phyloP scores from a whole-genome alignment of 2,329 filamentous ascomycete genomes.

The Capronia coronata region DNA sequence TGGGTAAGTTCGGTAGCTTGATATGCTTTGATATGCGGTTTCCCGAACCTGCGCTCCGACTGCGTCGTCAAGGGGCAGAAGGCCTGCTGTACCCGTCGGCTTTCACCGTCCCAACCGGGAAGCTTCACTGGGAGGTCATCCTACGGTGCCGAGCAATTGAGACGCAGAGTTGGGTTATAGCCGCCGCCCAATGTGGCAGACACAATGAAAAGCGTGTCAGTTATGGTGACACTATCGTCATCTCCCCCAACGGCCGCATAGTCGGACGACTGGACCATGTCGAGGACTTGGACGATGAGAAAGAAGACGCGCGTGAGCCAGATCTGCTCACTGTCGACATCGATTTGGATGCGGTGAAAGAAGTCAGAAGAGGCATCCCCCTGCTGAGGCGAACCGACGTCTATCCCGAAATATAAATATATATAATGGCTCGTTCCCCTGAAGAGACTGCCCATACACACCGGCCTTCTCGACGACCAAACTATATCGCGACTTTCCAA shows the following conservation, averaged over 20 bases:
- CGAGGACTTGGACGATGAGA: slow-evolving; percentile 37
- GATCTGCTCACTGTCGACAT: slow-evolving; percentile 49
- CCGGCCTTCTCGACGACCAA: no score
- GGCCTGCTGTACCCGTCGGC: slow-evolving; percentile 82
- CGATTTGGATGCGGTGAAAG: slow-evolving; percentile 47
- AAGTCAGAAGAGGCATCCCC: slow-evolving; percentile 52
- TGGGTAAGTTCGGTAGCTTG: slow-evolving; percentile 69
- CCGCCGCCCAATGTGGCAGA: slow-evolving; percentile 71
- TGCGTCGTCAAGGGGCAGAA: slow-evolving; percentile 63
- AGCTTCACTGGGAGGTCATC: slow-evolving; percentile 77
- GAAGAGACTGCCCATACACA: no score
- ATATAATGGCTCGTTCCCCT: no score
- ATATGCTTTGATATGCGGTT: slow-evolving; percentile 93
- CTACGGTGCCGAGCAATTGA: slow-evolving; percentile 78
- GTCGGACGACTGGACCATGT: slow-evolving; percentile 53
- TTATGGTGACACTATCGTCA: slow-evolving; percentile 78
- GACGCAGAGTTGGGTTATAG: slow-evolving; percentile 79
- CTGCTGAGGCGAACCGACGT: slow-evolving; percentile 50
- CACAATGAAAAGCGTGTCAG: slow-evolving; percentile 71
- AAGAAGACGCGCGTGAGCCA: slow-evolving; percentile 33
- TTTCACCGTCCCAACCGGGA: slow-evolving; percentile 80
- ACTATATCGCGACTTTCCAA: no score
- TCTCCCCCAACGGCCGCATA: slow-evolving; percentile 80
- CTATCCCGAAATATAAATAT: slow-evolving; percentile 39
- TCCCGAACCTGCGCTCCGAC: slow-evolving; percentile 63